These are phyloP conservation scores for Barnettozyma sp. DNA, from an alignment of 805 yeast genomes.

Conservation along the genomic window DNA sequence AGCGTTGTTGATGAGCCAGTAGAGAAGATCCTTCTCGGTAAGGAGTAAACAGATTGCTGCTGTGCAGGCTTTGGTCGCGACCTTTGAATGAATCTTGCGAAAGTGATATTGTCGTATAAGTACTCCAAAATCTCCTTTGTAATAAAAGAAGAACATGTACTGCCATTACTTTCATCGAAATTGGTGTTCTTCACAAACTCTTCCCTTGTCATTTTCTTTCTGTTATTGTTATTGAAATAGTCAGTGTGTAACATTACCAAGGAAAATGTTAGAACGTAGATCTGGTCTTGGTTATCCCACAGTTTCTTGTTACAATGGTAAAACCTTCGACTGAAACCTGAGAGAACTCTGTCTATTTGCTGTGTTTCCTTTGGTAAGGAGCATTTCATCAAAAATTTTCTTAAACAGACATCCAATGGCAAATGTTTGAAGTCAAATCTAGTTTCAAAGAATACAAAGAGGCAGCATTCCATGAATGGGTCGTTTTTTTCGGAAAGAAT, in stretches of 20 bases:
- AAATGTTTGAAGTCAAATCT: conserved; percentile 44
- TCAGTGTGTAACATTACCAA: conserved; percentile 71
- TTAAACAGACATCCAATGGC: conserved; percentile 60
- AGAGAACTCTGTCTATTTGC: conserved; percentile 64
- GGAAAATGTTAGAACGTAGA: conserved; percentile 58
- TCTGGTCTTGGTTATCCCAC: conserved; percentile 41
- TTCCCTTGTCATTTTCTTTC: conserved; percentile 55
- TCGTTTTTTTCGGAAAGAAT: conserved; percentile 27
- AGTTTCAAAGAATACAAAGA: conserved; percentile 23
- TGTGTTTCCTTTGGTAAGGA: conserved; percentile 68
- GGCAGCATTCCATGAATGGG: conserved; percentile 23
- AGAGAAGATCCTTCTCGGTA: conserved; percentile 22
- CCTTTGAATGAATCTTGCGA: conserved; percentile 46
- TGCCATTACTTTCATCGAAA: conserved; percentile 23
- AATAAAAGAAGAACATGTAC: conserved; percentile 22
- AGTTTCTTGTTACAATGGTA: conserved; percentile 21
- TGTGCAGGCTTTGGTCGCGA: conserved; percentile 24
- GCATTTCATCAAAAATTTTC: conserved; percentile 50
- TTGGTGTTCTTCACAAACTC: conserved; percentile 50
- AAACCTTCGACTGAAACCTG: conserved; percentile 49
- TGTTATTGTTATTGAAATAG: conserved; percentile 59
- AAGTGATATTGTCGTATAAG: conserved; percentile 60
- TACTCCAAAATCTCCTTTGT: conserved; percentile 44
- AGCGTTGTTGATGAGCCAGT: conserved; percentile 21
- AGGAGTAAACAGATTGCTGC: conserved; percentile 11